phyloP scores from a whole-genome alignment of 805 yeast genomes.

The Myxozyma neglecta region DNA sequence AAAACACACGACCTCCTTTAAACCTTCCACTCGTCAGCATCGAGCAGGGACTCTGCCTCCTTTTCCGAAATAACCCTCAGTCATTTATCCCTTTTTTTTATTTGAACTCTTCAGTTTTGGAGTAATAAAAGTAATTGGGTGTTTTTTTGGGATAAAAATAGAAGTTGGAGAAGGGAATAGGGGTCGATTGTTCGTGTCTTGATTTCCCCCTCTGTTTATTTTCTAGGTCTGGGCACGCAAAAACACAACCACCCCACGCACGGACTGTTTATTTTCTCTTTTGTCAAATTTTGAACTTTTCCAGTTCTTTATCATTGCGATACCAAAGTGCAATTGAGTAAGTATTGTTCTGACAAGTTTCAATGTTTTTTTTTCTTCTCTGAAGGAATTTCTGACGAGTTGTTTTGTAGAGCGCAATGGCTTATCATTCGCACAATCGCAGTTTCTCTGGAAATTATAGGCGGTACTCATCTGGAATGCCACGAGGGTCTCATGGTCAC shows the following conservation, averaged over 20 bases:
- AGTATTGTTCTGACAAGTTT: neutral
- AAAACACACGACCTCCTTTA: slow-evolving; percentile 1
- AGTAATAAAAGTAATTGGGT: no score
- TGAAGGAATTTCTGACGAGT: neutral
- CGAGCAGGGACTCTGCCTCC: neutral
- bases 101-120: no score
- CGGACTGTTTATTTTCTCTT: slow-evolving; percentile 7
- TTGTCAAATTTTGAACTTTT: neutral
- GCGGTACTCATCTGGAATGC: slow-evolving; percentile 19
- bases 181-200: neutral
- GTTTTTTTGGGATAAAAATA: no score
- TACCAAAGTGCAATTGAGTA: neutral
- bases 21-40: neutral
- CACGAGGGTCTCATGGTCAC: slow-evolving; percentile 16
- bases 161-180: neutral
- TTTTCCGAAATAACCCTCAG: neutral
- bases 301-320: neutral
- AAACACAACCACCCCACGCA: neutral
- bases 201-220: neutral
- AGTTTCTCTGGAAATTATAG: slow-evolving; percentile 22
- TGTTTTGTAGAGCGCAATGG: neutral
- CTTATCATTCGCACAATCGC: slow-evolving; percentile 18
- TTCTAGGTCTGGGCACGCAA: neutral
- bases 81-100: neutral
- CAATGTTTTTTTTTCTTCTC: neutral